These are phyloP conservation scores for Epichloe sibirici DNA, from an alignment of 2,329 filamentous ascomycete genomes.

Conservation along the genomic window DNA sequence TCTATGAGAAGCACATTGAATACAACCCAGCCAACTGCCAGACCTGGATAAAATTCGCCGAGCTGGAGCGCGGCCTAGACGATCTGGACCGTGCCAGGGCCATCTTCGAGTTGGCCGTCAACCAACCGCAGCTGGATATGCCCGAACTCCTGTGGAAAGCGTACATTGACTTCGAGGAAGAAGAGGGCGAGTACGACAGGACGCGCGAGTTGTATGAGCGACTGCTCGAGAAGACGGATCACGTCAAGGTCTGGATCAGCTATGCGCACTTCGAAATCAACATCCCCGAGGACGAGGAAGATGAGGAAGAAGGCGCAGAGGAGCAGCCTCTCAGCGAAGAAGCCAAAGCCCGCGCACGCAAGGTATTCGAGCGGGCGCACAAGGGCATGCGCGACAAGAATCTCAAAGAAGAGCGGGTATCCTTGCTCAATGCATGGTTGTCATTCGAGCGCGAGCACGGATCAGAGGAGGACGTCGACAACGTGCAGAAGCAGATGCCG, in stretches of 20 bases:
- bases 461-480: slow-evolving; percentile 58
- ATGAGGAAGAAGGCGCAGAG: slow-evolving; percentile 39
- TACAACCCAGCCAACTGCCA: slow-evolving; percentile 85
- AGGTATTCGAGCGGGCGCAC: slow-evolving; percentile 75
- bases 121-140: slow-evolving; percentile 82
- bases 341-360: slow-evolving; percentile 71
- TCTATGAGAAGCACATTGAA: slow-evolving; percentile 89
- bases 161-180: slow-evolving; percentile 97
- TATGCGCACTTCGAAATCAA: slow-evolving; percentile 98
- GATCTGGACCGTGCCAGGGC: slow-evolving; percentile 78
- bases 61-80: slow-evolving; percentile 82
- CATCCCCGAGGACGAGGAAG: slow-evolving; percentile 62
- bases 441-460: slow-evolving; percentile 86
- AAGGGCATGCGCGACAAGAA: slow-evolving; percentile 79
- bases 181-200: slow-evolving; percentile 79
- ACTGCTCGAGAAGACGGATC: slow-evolving; percentile 85
- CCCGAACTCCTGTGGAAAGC: slow-evolving; percentile 95
- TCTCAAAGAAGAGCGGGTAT: slow-evolving; percentile 87
- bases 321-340: slow-evolving; percentile 65
- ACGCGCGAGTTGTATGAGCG: slow-evolving; percentile 79
- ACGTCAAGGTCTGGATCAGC: slow-evolving; percentile 98
- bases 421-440: slow-evolving; percentile 83
- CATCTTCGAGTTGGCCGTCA: slow-evolving; percentile 84
- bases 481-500: slow-evolving; percentile 88
- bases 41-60: slow-evolving; percentile 93